Percentiles rank a stretch among this genome's conserved stretches.
Conservation (phyloP, 805 yeast species). For the Groenewaldozyma salmanticensis region DNA sequence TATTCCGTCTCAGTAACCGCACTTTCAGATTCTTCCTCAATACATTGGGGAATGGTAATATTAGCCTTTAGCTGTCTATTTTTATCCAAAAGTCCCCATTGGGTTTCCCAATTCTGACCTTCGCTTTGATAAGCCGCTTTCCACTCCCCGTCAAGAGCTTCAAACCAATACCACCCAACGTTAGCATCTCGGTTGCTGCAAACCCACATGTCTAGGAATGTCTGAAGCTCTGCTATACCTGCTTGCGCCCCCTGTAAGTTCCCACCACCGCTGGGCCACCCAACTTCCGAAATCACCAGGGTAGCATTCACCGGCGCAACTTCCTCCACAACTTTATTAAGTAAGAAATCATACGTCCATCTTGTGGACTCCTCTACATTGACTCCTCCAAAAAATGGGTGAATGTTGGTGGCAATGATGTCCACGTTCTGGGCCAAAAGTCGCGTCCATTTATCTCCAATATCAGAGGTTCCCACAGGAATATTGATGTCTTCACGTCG, state of each 20-base stretch:
- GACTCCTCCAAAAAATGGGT: constrained; percentile 60
- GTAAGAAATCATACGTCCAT: constrained; percentile 44
- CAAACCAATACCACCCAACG: constrained; percentile 50
- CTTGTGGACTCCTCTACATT: constrained; percentile 35
- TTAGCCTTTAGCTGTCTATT: constrained; percentile 35
- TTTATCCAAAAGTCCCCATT: constrained; percentile 56
- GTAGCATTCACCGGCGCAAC: constrained; percentile 6
- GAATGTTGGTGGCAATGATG: constrained; percentile 52
- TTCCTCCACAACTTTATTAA: constrained; percentile 30
- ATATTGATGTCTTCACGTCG: constrained; percentile 27
- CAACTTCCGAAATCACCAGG: constrained; percentile 50
- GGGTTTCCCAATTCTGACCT: constrained; percentile 51
- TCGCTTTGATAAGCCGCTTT: constrained; percentile 42
- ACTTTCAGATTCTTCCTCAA: background rate
- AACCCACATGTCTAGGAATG: constrained; percentile 42
- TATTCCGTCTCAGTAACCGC: background rate
- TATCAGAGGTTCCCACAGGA: constrained; percentile 56
- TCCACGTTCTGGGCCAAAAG: constrained; percentile 39
- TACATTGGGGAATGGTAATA: constrained; percentile 34
- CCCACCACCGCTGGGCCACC: constrained; percentile 68
- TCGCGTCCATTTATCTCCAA: constrained; percentile 38
- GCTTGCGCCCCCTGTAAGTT: constrained; percentile 38
- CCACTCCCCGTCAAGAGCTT: constrained; percentile 71
- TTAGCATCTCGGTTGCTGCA: constrained; percentile 33
- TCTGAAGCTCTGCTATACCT: constrained; percentile 34